Conservation (phyloP, 225 moss, liverwort and hornwort species). For the Takakia lepidozioides region DNA sequence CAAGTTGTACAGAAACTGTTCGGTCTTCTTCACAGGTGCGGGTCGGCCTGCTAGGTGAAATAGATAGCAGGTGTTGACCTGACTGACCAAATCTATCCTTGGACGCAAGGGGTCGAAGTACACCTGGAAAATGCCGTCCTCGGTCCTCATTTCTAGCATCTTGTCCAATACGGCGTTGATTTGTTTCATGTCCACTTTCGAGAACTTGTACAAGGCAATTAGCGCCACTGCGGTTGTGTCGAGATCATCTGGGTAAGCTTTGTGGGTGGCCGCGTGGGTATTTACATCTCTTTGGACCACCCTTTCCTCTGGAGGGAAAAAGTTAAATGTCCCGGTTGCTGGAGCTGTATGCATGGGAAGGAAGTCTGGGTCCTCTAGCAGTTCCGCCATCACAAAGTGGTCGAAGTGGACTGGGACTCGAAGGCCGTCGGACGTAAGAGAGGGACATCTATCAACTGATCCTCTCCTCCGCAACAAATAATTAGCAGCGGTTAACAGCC, state of each 20-base stretch:
- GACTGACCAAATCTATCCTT: constrained; percentile 1
- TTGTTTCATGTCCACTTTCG: constrained; percentile 1
- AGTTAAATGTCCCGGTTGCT: too few species aligned
- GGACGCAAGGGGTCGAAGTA: constrained; percentile 15
- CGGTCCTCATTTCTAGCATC: constrained; percentile 4
- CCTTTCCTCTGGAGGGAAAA: neutral
- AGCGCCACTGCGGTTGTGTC: constrained; percentile 7
- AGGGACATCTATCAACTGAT: too few species aligned
- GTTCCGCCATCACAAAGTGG: constrained; percentile 14
- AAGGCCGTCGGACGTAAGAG: too few species aligned
- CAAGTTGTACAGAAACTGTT: too few species aligned
- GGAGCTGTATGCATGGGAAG: too few species aligned
- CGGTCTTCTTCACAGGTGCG: too few species aligned
- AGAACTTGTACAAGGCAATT: neutral
- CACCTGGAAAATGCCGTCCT: constrained; percentile 13
- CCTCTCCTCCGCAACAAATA: too few species aligned
- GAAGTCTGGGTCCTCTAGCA: too few species aligned
- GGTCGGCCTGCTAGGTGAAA: too few species aligned
- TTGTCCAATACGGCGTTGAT: constrained; percentile 6
- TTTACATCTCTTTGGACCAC: neutral
- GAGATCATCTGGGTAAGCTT: constrained; percentile 1
- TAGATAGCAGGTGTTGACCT: constrained; percentile 1
- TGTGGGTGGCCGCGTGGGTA: constrained; percentile 1
- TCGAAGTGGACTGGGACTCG: constrained; percentile 13
- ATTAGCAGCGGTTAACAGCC: constrained; percentile 7